phyloP scores from a whole-genome alignment of 2,329 filamentous ascomycete species.

The Phialocephala sp. region DNA sequence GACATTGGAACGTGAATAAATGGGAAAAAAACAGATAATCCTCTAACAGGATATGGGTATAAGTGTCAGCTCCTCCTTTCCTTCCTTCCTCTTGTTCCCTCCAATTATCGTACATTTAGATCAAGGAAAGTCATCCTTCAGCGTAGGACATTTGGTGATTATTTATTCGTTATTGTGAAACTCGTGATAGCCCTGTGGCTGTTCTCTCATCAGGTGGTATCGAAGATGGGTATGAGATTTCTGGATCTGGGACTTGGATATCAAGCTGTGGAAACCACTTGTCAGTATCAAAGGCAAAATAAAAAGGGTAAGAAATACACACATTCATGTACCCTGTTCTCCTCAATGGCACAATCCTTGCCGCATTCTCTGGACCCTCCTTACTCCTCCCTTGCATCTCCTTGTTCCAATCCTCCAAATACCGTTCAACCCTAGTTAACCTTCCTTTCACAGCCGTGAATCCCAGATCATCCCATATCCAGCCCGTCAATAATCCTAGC shows the following conservation, averaged over 20 bases:
- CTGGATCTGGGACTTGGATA: conserved; percentile 81
- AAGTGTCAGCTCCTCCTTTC: no score
- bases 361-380: conserved; percentile 58
- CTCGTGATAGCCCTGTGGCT: conserved; percentile 25
- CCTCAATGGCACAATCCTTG: conserved; percentile 78
- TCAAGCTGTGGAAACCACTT: conserved; percentile 63
- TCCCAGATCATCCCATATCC: conserved; percentile 93
- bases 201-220: conserved; percentile 25
- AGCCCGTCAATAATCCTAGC: conserved; percentile 83
- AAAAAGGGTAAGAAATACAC: conserved; percentile 43
- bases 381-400: conserved; percentile 65
- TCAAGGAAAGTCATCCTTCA: not conserved
- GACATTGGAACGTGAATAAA: not conserved
- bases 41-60: not conserved
- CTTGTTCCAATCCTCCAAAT: conserved; percentile 86
- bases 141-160: not conserved
- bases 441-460: conserved; percentile 76
- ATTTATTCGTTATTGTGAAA: conserved; percentile 17
- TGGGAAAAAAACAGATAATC: not conserved
- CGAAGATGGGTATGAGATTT: conserved; percentile 55
- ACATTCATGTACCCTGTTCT: conserved; percentile 88
- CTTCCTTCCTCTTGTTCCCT: not conserved
- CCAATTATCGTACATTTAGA: conserved; percentile 1
- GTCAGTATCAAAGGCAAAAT: not conserved
- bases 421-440: conserved; percentile 73